Evolutionary conservation across 2,329 filamentous ascomycete species (phyloP).

Genomic region (Exophiala oligosperma): DNA sequence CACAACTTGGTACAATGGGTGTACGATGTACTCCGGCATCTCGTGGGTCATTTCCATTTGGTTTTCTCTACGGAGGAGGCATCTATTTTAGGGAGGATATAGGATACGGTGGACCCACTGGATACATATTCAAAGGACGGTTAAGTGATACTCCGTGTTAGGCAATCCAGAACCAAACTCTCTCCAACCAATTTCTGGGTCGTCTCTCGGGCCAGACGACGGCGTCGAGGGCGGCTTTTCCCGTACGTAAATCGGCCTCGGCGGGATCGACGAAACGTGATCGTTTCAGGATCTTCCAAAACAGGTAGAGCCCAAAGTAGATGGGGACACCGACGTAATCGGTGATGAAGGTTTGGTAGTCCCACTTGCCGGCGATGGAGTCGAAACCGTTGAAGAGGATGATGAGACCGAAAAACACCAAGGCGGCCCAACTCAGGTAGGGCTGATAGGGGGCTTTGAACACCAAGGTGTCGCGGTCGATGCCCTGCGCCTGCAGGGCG

Average conservation of each 20-base stretch:
- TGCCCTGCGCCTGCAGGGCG: constrained; percentile 66
- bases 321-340: constrained; percentile 50
- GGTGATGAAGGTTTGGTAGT: constrained; percentile 52
- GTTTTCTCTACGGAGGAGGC: too few species aligned
- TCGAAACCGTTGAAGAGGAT: constrained; percentile 69
- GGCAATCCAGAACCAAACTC: constrained; percentile 38
- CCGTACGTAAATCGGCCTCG: constrained; percentile 35
- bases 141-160: not conserved
- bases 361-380: constrained; percentile 40
- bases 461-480: constrained; percentile 65
- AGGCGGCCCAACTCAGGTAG: constrained; percentile 65
- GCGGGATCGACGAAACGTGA: constrained; percentile 32
- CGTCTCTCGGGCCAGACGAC: constrained; percentile 34
- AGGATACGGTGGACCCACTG: too few species aligned
- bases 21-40: too few species aligned
- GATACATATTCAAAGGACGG: too few species aligned
- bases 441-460: constrained; percentile 70
- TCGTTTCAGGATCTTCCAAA: constrained; percentile 36
- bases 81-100: too few species aligned
- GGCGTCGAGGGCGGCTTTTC: constrained; percentile 38
- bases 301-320: constrained; percentile 39
- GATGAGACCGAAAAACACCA: constrained; percentile 53
- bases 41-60: too few species aligned
- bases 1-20: too few species aligned
- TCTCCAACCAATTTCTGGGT: constrained; percentile 35